Percentiles rank a stretch among this genome's conserved stretches.
Conservation (phyloP, 345 rosid species). For the Psidium guajava region DNA sequence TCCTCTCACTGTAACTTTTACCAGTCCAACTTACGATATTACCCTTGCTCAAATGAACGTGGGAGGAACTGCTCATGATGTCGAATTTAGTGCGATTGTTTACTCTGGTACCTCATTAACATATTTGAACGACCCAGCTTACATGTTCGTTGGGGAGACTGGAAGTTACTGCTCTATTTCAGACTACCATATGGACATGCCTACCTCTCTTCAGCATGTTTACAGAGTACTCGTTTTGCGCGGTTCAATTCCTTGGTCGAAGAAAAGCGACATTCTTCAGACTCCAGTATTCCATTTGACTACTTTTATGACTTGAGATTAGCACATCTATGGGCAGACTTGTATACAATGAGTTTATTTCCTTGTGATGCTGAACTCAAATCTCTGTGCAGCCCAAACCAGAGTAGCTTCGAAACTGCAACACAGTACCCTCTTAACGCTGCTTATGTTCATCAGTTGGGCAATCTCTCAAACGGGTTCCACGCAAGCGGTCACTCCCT, state of each 20-base stretch:
- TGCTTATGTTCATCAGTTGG: too few relatives aligned
- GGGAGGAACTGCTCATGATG: conserved; percentile 41
- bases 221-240: background rate
- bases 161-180: conserved; percentile 15
- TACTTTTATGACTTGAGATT: conserved; percentile 73
- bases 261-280: conserved; percentile 31
- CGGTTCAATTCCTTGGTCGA: conserved; percentile 58
- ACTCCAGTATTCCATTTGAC: conserved; percentile 50
- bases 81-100: conserved; percentile 61
- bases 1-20: too few relatives aligned
- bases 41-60: conserved; percentile 45
- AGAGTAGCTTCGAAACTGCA: conserved; percentile 33
- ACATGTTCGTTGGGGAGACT: conserved; percentile 39
- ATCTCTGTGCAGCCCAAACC: conserved; percentile 24
- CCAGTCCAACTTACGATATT: background rate
- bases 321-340: background rate
- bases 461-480: too few relatives aligned
- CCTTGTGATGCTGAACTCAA: background rate
- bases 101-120: conserved; percentile 96
- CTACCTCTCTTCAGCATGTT: background rate
- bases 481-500: too few relatives aligned
- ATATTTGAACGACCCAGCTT: conserved; percentile 73
- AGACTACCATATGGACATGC: background rate
- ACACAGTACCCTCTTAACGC: background rate
- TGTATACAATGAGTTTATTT: background rate